Evolutionary conservation across 176 grass and related monocot genomes (phyloP).

Genomic region (Rhynchospora breviuscula): DNA sequence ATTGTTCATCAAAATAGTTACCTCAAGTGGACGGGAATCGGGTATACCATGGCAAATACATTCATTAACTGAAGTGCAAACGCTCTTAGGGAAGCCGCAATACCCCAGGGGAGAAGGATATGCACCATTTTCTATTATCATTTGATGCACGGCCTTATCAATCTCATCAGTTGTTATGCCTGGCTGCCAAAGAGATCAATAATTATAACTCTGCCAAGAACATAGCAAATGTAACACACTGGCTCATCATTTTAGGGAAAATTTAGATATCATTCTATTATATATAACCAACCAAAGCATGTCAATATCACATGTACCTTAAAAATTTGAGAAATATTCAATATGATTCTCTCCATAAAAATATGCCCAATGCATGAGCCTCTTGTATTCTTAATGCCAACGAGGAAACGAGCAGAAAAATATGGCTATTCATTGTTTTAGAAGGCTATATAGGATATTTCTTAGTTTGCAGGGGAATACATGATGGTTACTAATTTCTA

Average conservation of each 20-base stretch:
- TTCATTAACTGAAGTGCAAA: conserved; percentile 95
- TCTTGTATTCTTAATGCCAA: not conserved
- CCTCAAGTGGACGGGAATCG: conserved; percentile 85
- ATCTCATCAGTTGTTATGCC: conserved; percentile 91
- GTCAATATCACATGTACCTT: conserved; percentile 3
- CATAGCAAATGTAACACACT: conserved; percentile 25
- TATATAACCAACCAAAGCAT: conserved; percentile 5
- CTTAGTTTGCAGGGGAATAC: not conserved
- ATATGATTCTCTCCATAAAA: not conserved
- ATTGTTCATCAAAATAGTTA: conserved; percentile 24
- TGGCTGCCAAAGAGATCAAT: conserved; percentile 50
- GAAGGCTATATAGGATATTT: not conserved
- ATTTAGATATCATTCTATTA: conserved; percentile 14
- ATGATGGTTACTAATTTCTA: not conserved
- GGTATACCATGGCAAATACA: conserved; percentile 98
- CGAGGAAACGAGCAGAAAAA: not conserved
- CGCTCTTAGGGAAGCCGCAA: conserved; percentile 85
- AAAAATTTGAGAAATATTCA: conserved; percentile 5
- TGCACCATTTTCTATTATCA: conserved; percentile 87
- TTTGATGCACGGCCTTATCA: conserved; percentile 91
- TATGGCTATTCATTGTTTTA: not conserved
- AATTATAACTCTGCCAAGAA: conserved; percentile 8
- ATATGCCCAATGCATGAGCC: not conserved
- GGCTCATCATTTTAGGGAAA: not conserved
- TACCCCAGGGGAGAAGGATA: conserved; percentile 94